A percentile compares a stretch with the other conserved stretches of the same genome.
phyloP scores from a whole-genome alignment of 208 protist species.

The Phytomonas sp. region DNA sequence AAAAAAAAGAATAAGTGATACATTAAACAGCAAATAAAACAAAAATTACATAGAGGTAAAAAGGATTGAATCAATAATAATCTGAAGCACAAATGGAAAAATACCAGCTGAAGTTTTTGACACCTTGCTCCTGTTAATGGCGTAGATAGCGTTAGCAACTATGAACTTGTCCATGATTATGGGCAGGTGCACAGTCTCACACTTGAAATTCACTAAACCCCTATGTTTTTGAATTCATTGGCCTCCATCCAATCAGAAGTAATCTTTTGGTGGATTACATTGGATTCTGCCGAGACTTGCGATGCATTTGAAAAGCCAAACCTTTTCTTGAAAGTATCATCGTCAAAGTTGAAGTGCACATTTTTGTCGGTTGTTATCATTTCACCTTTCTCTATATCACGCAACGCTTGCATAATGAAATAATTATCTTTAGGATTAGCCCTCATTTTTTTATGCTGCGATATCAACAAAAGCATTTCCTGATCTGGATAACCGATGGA shows the following conservation, averaged over 20 bases:
- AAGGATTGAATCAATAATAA: background rate
- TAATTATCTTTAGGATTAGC: constrained; percentile 21
- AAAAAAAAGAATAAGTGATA: background rate
- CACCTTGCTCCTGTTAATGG: background rate
- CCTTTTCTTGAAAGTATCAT: constrained; percentile 78
- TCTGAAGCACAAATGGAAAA: background rate
- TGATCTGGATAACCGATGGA: constrained; percentile 74
- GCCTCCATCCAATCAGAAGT: constrained; percentile 7
- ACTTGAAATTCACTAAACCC: background rate
- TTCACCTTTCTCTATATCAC: constrained; percentile 71
- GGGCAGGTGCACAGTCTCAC: background rate
- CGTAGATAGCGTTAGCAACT: background rate
- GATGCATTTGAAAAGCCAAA: constrained; percentile 75
- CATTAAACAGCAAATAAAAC: background rate
- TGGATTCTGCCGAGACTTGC: constrained; percentile 27
- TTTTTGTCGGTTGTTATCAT: constrained; percentile 81
- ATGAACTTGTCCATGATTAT: background rate
- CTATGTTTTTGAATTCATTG: background rate
- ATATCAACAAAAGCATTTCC: constrained; percentile 82
- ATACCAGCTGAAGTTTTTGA: background rate
- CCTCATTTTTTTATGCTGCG: constrained; percentile 54
- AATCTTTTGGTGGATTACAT: background rate
- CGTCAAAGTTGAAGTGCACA: constrained; percentile 82
- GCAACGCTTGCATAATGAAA: constrained; percentile 84
- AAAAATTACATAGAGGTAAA: background rate